Percentiles rank a stretch among this genome's conserved stretches.
Evolutionary conservation across 1,284 basidiomycete genomes (phyloP).

Genomic region (Boletus sp.): DNA sequence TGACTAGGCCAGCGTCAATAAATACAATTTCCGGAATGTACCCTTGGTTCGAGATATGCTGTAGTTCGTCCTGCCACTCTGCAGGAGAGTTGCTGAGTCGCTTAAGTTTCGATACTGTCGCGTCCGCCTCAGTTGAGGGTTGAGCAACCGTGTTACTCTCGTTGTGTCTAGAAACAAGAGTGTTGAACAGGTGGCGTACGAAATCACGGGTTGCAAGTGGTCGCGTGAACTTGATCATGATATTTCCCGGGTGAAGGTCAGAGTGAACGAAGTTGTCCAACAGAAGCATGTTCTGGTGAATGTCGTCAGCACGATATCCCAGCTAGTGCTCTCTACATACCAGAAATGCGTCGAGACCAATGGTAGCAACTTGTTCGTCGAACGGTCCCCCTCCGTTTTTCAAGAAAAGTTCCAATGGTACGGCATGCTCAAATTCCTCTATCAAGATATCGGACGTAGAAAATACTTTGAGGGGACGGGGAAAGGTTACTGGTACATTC

Average conservation of each 20-base stretch:
- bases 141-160: conserved; percentile 37
- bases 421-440: conserved; percentile 91
- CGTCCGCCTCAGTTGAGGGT: conserved; percentile 48
- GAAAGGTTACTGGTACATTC: conserved; percentile 85
- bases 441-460: conserved; percentile 80
- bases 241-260: conserved; percentile 93
- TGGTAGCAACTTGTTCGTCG: conserved; percentile 85
- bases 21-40: conserved; percentile 95
- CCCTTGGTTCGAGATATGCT: conserved; percentile 61
- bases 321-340: conserved; percentile 43
- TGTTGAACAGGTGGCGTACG: conserved; percentile 50
- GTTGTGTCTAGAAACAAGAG: conserved; percentile 33
- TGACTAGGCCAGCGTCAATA: conserved; percentile 94
- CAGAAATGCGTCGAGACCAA: conserved; percentile 94
- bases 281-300: conserved; percentile 87
- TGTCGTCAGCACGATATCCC: conserved; percentile 9
- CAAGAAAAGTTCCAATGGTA: conserved; percentile 88
- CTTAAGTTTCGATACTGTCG: conserved; percentile 68
- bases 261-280: conserved; percentile 98
- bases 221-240: conserved; percentile 95
- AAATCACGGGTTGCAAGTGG: conserved; percentile 64
- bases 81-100: conserved; percentile 52
- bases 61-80: conserved; percentile 73
- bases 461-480: conserved; percentile 78
- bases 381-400: conserved; percentile 88